Conservation (phyloP, 768 basidiomycete genomes). For the Pilatotrama ljubarskyi region DNA sequence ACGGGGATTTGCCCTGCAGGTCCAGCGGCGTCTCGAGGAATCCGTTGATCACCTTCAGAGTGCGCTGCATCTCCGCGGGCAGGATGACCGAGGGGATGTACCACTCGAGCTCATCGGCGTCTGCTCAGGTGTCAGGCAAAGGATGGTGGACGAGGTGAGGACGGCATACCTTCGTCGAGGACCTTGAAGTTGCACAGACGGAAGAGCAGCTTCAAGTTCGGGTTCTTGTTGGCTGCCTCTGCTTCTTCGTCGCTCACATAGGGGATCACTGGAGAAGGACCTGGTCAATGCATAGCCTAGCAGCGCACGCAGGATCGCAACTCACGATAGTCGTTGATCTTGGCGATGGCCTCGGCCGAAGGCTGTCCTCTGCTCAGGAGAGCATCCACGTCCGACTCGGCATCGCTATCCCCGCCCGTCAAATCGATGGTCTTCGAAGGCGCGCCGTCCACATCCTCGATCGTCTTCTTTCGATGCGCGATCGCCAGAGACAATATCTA, state of each 20-base stretch:
- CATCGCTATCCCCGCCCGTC: conserved; percentile 36
- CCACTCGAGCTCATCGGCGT: conserved; percentile 79
- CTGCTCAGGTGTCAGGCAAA: conserved; percentile 34
- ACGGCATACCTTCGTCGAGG: conserved; percentile 57
- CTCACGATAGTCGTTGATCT: conserved; percentile 79
- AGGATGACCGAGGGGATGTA: conserved; percentile 72
- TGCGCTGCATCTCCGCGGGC: conserved; percentile 67
- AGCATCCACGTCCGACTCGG: conserved; percentile 35
- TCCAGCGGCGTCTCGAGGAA: conserved; percentile 83
- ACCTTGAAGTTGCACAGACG: conserved; percentile 73
- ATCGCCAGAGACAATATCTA: conserved; percentile 67
- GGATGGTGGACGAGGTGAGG: not conserved
- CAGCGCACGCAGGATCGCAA: not conserved
- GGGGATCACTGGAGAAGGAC: conserved; percentile 60
- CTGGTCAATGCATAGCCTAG: not conserved
- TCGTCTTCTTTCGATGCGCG: conserved; percentile 55
- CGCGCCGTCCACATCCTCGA: conserved; percentile 59
- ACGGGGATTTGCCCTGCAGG: conserved; percentile 73
- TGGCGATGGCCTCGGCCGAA: conserved; percentile 66
- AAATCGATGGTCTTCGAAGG: conserved; percentile 26
- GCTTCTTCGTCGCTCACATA: conserved; percentile 75
- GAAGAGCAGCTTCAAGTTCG: conserved; percentile 82
- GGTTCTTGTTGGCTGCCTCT: conserved; percentile 73
- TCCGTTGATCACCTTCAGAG: conserved; percentile 75
- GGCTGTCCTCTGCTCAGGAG: conserved; percentile 41